Evolutionary conservation across 805 yeast genomes (phyloP).

Genomic region (Vanderwaltozyma yarrowii): DNA sequence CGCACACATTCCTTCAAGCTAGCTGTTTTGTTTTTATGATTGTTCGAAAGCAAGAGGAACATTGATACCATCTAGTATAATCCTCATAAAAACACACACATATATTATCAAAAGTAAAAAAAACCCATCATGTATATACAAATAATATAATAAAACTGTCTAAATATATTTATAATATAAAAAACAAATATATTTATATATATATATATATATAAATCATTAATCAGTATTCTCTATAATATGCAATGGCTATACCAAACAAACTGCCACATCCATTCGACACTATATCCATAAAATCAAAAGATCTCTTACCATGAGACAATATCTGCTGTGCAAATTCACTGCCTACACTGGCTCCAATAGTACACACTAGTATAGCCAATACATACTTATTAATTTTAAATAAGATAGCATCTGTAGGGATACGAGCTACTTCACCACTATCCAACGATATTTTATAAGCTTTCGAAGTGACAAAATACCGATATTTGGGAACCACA

Average conservation of each 20-base stretch:
- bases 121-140: too few relatives aligned
- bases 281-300: constrained; percentile 40
- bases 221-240: constrained; percentile 5
- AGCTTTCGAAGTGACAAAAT: not conserved
- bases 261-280: constrained; percentile 27
- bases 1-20: too few relatives aligned
- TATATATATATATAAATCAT: too few relatives aligned
- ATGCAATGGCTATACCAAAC: constrained; percentile 15
- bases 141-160: too few relatives aligned
- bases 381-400: constrained; percentile 17
- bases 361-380: constrained; percentile 36
- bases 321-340: constrained; percentile 38
- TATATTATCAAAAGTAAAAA: not conserved
- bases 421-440: constrained; percentile 8
- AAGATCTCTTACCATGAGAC: constrained; percentile 31
- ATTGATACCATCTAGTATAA: too few relatives aligned
- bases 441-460: constrained; percentile 17
- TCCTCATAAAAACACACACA: not conserved
- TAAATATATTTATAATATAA: not conserved
- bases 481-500: not conserved
- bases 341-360: constrained; percentile 38
- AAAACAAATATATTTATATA: not conserved
- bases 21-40: too few relatives aligned
- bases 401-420: not conserved
- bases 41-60: too few relatives aligned